These are phyloP conservation scores for Globisporangium nodosum DNA, from an alignment of 352 stramenopile species.

Conservation along the genomic window DNA sequence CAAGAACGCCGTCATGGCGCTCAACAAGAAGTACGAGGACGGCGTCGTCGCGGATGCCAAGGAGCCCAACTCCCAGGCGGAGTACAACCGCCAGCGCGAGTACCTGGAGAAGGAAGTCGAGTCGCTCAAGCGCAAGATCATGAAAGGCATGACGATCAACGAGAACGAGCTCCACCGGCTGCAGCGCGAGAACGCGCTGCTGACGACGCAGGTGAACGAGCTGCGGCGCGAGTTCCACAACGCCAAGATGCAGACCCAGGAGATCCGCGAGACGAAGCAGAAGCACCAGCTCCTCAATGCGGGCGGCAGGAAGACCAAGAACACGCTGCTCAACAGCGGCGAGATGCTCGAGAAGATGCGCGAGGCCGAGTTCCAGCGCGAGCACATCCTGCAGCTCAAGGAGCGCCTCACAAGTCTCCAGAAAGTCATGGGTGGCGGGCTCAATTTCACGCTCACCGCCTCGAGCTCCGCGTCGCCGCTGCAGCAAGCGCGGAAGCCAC, in stretches of 20 bases:
- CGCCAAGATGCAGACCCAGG: constrained; percentile 65
- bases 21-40: constrained; percentile 87
- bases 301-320: constrained; percentile 17
- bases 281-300: constrained; percentile 8
- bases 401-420: constrained; percentile 55
- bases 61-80: constrained; percentile 86
- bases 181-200: constrained; percentile 75
- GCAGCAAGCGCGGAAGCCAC: constrained; percentile 5
- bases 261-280: constrained; percentile 45
- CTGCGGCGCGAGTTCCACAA: constrained; percentile 77
- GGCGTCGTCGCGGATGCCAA: constrained; percentile 63
- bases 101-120: constrained; percentile 90
- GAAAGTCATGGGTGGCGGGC: constrained; percentile 48
- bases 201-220: constrained; percentile 83
- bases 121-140: constrained; percentile 88
- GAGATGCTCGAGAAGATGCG: constrained; percentile 47
- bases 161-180: constrained; percentile 75
- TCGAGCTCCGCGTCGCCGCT: constrained; percentile 19
- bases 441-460: constrained; percentile 45
- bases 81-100: constrained; percentile 90
- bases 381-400: constrained; percentile 73
- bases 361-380: constrained; percentile 59
- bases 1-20: constrained; percentile 68
- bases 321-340: constrained; percentile 10
- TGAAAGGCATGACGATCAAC: constrained; percentile 83